phyloP scores from a whole-genome alignment of 768 basidiomycete species.

The Tricholoma terreum region DNA sequence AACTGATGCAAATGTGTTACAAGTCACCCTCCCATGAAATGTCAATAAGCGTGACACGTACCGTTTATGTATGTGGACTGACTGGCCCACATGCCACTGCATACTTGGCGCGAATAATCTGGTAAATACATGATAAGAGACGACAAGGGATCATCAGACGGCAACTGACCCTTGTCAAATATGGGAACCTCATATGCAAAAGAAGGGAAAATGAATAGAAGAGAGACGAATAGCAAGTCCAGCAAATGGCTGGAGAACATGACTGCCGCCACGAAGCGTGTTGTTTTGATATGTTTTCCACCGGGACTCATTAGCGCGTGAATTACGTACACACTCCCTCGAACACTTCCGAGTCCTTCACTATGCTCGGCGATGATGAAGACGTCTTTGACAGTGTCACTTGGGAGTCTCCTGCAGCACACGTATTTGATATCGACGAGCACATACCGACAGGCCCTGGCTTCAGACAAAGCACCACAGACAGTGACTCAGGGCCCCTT shows the following conservation, averaged over 20 bases:
- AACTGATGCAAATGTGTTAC: constrained; percentile 38
- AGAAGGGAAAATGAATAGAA: constrained; percentile 32
- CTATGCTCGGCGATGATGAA: constrained; percentile 82
- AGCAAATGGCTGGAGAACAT: constrained; percentile 19
- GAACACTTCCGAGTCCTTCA: constrained; percentile 12
- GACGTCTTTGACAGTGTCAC: constrained; percentile 91
- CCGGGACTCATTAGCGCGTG: constrained; percentile 15
- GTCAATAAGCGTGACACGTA: constrained; percentile 31
- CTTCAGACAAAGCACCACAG: constrained; percentile 76
- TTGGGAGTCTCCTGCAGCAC: constrained; percentile 70
- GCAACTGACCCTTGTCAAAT: constrained; percentile 52
- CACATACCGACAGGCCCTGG: constrained; percentile 59
- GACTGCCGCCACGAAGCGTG: constrained; percentile 16
- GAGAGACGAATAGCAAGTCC: constrained; percentile 24
- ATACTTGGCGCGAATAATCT: constrained; percentile 86
- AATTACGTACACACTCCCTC: constrained; percentile 10
- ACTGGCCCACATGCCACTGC: constrained; percentile 93
- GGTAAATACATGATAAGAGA: constrained; percentile 9
- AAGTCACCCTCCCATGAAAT: not conserved
- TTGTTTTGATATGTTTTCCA: constrained; percentile 36
- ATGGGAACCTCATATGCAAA: constrained; percentile 64
- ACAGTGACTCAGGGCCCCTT: constrained; percentile 68
- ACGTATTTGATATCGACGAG: constrained; percentile 45
- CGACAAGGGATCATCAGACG: constrained; percentile 5
- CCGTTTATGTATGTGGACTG: constrained; percentile 80